These are phyloP conservation scores for Ormosia emarginata DNA, from an alignment of 306 rosid genomes.

Conservation along the genomic window DNA sequence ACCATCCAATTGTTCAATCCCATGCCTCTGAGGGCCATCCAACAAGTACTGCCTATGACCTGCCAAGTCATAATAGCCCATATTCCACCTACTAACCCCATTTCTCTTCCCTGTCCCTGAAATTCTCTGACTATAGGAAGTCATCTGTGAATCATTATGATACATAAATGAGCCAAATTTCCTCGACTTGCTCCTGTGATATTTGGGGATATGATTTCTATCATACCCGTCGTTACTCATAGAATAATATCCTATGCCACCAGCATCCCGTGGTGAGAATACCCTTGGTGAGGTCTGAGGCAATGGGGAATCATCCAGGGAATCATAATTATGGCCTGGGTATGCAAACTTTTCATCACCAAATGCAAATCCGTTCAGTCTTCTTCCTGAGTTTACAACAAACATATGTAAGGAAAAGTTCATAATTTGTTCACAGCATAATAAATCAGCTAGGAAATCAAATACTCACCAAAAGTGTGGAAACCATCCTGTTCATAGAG, in stretches of 20 bases:
- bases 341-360: slow-evolving; percentile 52
- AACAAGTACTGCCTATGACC: slow-evolving; percentile 33
- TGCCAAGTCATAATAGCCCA: slow-evolving; percentile 40
- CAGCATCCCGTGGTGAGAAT: slow-evolving; percentile 51
- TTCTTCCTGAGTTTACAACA: slow-evolving; percentile 54
- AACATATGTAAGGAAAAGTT: background rate
- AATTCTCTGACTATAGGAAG: slow-evolving; percentile 37
- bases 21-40: slow-evolving; percentile 43
- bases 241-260: slow-evolving; percentile 27
- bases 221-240: slow-evolving; percentile 41
- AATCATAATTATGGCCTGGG: slow-evolving; percentile 55
- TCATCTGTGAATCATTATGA: slow-evolving; percentile 35
- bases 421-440: background rate
- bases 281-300: slow-evolving; percentile 46
- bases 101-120: slow-evolving; percentile 47
- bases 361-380: slow-evolving; percentile 50
- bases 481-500: slow-evolving; percentile 56
- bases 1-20: slow-evolving; percentile 46
- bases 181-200: slow-evolving; percentile 48
- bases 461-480: slow-evolving; percentile 53
- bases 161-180: slow-evolving; percentile 39
- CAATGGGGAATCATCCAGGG: slow-evolving; percentile 63
- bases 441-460: background rate
- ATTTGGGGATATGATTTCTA: slow-evolving; percentile 37
- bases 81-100: slow-evolving; percentile 45